Evolutionary conservation across 306 rosid species (phyloP).

Genomic region (Dryas octopetala): DNA sequence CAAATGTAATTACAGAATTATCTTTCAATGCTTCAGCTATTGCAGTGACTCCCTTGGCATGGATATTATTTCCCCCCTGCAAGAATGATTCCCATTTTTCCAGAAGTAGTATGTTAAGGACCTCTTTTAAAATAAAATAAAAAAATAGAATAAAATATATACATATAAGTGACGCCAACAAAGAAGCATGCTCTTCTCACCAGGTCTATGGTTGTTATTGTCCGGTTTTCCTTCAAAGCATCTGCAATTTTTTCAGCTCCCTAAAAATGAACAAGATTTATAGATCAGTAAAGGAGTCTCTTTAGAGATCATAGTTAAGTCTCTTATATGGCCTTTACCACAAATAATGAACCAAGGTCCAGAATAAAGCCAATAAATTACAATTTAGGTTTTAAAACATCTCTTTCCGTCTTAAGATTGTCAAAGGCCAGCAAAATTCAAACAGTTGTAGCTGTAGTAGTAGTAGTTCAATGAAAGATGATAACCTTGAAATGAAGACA

Average conservation of each 20-base stretch:
- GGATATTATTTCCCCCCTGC: conserved; percentile 96
- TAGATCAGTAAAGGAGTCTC: neutral
- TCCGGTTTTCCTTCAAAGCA: conserved; percentile 86
- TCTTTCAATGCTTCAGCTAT: conserved; percentile 83
- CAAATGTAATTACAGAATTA: conserved; percentile 73
- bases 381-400: neutral
- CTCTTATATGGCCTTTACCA: neutral
- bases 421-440: neutral
- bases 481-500: conserved; percentile 11
- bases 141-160: neutral
- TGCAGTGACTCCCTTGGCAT: conserved; percentile 56
- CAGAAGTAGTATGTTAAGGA: conserved; percentile 4
- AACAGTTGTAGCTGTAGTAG: conserved; percentile 1
- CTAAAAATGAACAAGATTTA: conserved; percentile 35
- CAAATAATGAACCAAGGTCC: neutral
- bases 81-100: conserved; percentile 29
- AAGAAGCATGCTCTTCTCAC: conserved; percentile 40
- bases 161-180: conserved; percentile 11
- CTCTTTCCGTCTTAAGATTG: neutral
- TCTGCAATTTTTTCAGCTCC: conserved; percentile 86
- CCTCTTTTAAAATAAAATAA: neutral
- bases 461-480: neutral
- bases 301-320: too few relatives aligned
- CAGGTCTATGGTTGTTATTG: conserved; percentile 76
- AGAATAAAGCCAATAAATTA: neutral